Evolutionary conservation across 2,329 filamentous ascomycete species (phyloP).

Genomic region (Colletotrichum nymphaeae): DNA sequence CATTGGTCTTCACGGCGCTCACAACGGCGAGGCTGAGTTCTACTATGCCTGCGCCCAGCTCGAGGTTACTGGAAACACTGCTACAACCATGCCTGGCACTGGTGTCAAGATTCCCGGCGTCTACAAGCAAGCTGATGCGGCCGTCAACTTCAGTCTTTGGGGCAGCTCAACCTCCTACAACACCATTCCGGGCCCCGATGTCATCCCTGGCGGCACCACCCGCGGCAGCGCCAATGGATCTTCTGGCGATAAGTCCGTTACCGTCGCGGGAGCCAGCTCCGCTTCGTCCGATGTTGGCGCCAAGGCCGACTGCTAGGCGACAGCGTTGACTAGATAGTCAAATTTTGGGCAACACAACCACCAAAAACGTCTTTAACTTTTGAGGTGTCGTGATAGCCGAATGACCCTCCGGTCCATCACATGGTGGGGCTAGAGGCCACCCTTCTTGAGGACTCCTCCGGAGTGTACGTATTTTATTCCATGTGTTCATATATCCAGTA

Average conservation of each 20-base stretch:
- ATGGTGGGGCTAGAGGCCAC: too few species aligned
- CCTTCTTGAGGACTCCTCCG: not conserved
- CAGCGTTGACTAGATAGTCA: too few species aligned
- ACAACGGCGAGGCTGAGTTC: constrained; percentile 47
- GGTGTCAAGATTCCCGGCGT: constrained; percentile 54
- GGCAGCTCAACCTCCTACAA: constrained; percentile 7
- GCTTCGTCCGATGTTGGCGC: not conserved
- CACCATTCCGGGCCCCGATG: constrained; percentile 5
- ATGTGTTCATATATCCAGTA: not conserved
- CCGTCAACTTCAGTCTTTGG: constrained; percentile 29
- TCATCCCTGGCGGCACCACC: constrained; percentile 32
- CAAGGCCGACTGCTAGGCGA: not conserved
- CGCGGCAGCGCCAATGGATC: constrained; percentile 30
- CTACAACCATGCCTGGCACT: constrained; percentile 25
- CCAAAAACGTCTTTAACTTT: not conserved
- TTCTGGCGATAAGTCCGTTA: constrained; percentile 13
- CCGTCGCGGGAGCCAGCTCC: not conserved
- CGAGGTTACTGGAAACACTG: constrained; percentile 44
- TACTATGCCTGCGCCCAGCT: constrained; percentile 59
- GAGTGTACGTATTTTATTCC: not conserved
- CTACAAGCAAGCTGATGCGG: constrained; percentile 33
- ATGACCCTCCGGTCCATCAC: too few species aligned
- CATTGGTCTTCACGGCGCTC: constrained; percentile 56
- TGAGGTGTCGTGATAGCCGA: not conserved
- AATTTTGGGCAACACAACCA: not conserved